Base-by-base conservation (phyloP, 257 asterid species). In the Salvia rosmarinus region DNA sequence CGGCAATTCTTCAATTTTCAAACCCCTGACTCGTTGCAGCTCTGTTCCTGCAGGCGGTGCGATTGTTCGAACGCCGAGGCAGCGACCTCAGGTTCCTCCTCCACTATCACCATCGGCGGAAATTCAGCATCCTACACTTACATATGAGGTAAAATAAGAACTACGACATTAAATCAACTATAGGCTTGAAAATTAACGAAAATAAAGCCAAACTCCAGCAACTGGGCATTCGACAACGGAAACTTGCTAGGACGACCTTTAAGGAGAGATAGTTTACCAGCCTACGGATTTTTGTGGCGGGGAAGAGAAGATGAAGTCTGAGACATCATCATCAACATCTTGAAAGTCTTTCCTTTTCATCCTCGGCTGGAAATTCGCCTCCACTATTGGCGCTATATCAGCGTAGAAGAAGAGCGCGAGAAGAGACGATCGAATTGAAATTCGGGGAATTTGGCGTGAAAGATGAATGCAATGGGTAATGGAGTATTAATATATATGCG, bases 241-340 rank as follows among this genome's bases (percentile, higher is more conserved):
- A 17, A 37, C 6, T 20, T n/a, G 42, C 46, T 23, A 56, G 13
- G 17, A 11, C 21, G 13, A 70, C 10, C 37, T 25, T 3, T 17
- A 56, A 21, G 1, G 44, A 16, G 58, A 65, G 10, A 9, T 0
- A 39, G 10, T 11, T 32, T 25, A 89, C 96, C 88, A 89, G 80
- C 46, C 96, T 85, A 28, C 91, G 86, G 54, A 82, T 89, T 85
- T 89, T 89, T 11, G 82, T 80, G 60, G 93, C 91, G 20, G 90
- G 92, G 89, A 78, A 43, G 85, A 71, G 13, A 83, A 78, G 4
- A 87, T 78, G 43, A 85, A 85, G 51, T 86, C 95, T 20, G 89
- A 81, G 82, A 82, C 78, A 7, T 83, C 85, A 21, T 81, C 81
- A 40, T 42, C 70, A 6, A 79, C 79, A 13, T 76, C 76, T 20